Base-by-base conservation (phyloP, 352 stramenopile species). In the Pythium plurisporium region DNA sequence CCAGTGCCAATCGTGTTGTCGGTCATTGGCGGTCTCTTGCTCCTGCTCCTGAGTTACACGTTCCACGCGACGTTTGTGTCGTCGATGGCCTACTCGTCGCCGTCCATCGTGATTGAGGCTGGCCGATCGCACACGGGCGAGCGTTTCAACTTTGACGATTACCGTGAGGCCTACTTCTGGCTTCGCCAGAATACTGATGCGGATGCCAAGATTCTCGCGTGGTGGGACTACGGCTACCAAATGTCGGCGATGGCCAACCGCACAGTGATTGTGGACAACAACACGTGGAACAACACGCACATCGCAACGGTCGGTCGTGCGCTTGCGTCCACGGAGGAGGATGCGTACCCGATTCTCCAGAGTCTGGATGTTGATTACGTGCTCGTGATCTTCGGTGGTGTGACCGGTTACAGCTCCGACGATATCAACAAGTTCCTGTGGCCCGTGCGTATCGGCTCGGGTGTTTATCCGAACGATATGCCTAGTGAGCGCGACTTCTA, bases 211-310 rank as follows among this genome's bases (percentile, higher is more conserved):
- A 75, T 95, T 25, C 60, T 95, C 12, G 78, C 74, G 46, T 95
- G 85, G 85, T 95, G 85, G 85, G 82, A 95, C 61, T 95, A 95
- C 42, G 85, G 85, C 12, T 95, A 95, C 59, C 85, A 95, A 50
- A 74, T 95, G 29, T 86, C 85, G 11, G 81, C 76, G 7, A 61
- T 93, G 12, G 81, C 85, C 10, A 95, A 95, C 55, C 85, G 85
- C 40, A 95, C 82, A 0, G 79, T 93, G 23, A 65, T 93, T 38
- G 94, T 97, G 3, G 94, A 98, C 73, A 97, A 97, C 73, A 98
- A 98, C 61, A 98, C 94, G 47, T 98, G 94, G 94, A 98, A 98
- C 70, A 97, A 98, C 67, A 97, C 91, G 31, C 94, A 98, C 69
- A 98, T 98, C 64, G 94, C 94, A 31, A 98, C 92, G 0, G 87